Percentiles rank a stretch among this genome's conserved stretches.
These are phyloP conservation scores for Colletotrichum costaricense DNA, from an alignment of 2,329 filamentous ascomycete genomes.

Conservation along the genomic window DNA sequence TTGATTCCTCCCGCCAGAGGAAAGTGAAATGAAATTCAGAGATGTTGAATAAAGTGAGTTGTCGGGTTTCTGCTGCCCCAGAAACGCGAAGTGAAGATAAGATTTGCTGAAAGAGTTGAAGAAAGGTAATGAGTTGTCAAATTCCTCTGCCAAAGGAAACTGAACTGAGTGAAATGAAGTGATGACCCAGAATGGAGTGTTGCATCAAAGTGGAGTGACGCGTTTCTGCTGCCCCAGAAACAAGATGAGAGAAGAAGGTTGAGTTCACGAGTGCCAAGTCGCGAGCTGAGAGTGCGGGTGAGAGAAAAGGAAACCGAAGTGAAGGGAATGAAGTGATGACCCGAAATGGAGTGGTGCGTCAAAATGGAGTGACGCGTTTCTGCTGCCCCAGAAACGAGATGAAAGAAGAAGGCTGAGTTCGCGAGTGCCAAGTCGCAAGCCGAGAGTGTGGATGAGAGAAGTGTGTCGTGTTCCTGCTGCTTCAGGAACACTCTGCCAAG, in stretches of 20 bases:
- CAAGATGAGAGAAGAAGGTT: neutral
- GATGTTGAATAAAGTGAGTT: neutral
- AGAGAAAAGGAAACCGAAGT: neutral
- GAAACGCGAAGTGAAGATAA: neutral
- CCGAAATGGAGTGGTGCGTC: neutral
- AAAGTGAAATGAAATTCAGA: neutral
- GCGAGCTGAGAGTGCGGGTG: neutral
- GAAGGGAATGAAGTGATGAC: neutral
- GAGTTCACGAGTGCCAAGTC: neutral
- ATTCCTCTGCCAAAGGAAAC: neutral
- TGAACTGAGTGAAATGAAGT: neutral
- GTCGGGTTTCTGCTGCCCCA: neutral
- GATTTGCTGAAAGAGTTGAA: neutral
- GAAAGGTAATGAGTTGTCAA: neutral
- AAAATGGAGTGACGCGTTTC: neutral
- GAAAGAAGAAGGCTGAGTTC: neutral
- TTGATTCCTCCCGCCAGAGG: neutral
- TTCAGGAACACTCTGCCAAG: neutral
- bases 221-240: neutral
- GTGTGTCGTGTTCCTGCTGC: neutral
- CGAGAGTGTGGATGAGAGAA: neutral
- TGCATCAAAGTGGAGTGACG: neutral
- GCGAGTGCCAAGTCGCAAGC: neutral
- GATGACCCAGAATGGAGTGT: neutral
- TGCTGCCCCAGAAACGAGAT: neutral